Evolutionary conservation across 768 basidiomycete species (phyloP).

Genomic region (Pleurotus platypus): DNA sequence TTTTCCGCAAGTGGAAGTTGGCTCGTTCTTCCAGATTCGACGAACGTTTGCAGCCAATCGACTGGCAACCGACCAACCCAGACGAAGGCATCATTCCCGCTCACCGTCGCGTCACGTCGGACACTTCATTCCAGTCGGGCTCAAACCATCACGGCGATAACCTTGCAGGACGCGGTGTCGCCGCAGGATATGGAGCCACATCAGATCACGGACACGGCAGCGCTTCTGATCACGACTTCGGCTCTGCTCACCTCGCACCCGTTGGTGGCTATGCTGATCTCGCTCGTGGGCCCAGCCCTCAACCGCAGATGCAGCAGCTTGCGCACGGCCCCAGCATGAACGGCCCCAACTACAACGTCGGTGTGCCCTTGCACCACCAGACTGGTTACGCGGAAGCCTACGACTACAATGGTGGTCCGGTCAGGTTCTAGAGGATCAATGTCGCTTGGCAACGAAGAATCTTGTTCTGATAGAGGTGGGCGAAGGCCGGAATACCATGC

Average conservation of each 20-base stretch:
- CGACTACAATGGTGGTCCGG: slow-evolving; percentile 23
- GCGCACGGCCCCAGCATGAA: slow-evolving; percentile 44
- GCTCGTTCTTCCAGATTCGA: slow-evolving; percentile 78
- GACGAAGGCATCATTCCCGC: slow-evolving; percentile 45
- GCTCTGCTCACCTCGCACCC: slow-evolving; percentile 50
- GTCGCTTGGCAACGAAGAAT: neutral
- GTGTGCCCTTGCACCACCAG: slow-evolving; percentile 63
- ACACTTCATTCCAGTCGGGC: slow-evolving; percentile 66
- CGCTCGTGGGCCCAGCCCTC: slow-evolving; percentile 70
- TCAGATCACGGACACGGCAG: slow-evolving; percentile 28
- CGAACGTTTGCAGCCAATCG: slow-evolving; percentile 81
- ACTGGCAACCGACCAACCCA: slow-evolving; percentile 72
- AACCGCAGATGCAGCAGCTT: slow-evolving; percentile 61
- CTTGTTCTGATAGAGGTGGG: slow-evolving; percentile 5
- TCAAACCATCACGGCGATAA: slow-evolving; percentile 28
- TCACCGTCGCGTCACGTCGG: slow-evolving; percentile 52
- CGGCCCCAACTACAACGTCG: slow-evolving; percentile 45
- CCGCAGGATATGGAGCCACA: slow-evolving; percentile 20
- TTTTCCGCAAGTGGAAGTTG: slow-evolving; percentile 92
- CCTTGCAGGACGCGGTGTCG: slow-evolving; percentile 18
- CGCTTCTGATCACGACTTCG: slow-evolving; percentile 71
- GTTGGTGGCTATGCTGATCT: slow-evolving; percentile 83
- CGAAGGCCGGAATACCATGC: neutral
- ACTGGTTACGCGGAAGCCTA: slow-evolving; percentile 33
- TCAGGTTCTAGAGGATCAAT: neutral